These are phyloP conservation scores for Vitis rotundifolia DNA, from an alignment of 164 flowering plant genomes.

Conservation along the genomic window DNA sequence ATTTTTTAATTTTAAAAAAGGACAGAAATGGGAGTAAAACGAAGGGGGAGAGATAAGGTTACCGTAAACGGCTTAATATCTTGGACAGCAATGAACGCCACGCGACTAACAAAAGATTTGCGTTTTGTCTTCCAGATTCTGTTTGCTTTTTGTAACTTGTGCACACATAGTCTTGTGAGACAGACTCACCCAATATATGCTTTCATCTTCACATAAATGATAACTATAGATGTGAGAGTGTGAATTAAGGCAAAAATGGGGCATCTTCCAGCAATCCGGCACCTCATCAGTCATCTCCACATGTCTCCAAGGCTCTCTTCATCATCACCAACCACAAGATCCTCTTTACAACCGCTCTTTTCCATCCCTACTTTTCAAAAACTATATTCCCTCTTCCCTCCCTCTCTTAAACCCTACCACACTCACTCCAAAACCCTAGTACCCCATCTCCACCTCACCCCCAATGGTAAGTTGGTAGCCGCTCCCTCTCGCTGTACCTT, in stretches of 20 bases:
- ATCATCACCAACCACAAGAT: conserved; percentile 1
- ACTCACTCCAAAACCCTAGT: conserved; percentile 8
- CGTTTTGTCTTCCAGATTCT: no score
- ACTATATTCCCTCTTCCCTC: conserved; percentile 15
- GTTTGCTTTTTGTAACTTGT: no score
- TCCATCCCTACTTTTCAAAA: conserved; percentile 10
- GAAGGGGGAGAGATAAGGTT: no score
- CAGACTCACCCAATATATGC: no score
- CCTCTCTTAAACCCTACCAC: conserved; percentile 15
- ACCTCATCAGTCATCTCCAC: conserved; percentile 16
- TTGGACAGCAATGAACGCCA: no score
- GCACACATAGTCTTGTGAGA: no score
- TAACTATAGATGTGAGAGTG: no score
- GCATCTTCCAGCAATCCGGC: conserved; percentile 20
- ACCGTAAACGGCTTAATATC: no score
- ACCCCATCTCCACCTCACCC: conserved; percentile 14
- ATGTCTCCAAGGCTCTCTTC: not conserved
- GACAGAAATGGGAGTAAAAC: no score
- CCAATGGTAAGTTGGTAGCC: conserved; percentile 6
- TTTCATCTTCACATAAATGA: no score
- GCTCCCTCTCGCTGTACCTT: conserved; percentile 3
- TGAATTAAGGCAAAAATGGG: not conserved
- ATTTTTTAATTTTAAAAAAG: no score
- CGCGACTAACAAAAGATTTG: no score
- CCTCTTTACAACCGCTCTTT: conserved; percentile 10